Percentiles rank a stretch among this genome's conserved stretches.
Conservation (phyloP, 2,329 filamentous ascomycete species). For the Fusarium paranaense region DNA sequence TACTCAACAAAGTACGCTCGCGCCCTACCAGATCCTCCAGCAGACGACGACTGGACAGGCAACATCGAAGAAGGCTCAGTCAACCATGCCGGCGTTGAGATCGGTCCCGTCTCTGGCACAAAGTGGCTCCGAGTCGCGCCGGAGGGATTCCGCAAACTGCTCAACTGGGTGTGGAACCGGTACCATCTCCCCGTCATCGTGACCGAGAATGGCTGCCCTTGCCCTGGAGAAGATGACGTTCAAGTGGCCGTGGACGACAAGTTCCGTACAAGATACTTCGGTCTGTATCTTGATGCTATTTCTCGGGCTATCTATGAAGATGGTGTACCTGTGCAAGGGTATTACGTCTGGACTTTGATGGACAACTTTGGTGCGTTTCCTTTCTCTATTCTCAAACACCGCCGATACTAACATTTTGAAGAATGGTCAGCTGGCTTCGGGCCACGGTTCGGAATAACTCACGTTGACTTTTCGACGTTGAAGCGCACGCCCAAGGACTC, state of each 20-base stretch:
- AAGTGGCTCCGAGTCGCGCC: conserved; percentile 30
- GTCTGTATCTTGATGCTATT: background rate
- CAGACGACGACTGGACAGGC: conserved; percentile 35
- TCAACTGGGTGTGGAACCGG: conserved; percentile 35
- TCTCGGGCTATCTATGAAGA: background rate
- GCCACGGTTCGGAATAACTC: conserved; percentile 53
- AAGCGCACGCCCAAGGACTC: conserved; percentile 54
- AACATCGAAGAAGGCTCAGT: conserved; percentile 29
- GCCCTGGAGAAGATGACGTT: background rate
- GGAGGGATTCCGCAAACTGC: conserved; percentile 34
- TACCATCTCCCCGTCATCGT: conserved; percentile 18
- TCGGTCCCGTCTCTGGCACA: conserved; percentile 22
- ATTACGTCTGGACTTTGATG: background rate
- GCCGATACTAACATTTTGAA: background rate
- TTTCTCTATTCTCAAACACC: background rate
- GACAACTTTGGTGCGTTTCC: background rate
- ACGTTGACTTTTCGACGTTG: conserved; percentile 51
- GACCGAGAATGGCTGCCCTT: background rate
- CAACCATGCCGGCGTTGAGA: background rate
- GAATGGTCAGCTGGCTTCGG: conserved; percentile 53
- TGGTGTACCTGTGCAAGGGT: background rate
- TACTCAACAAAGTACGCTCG: conserved; percentile 49
- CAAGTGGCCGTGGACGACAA: background rate
- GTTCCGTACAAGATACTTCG: background rate
- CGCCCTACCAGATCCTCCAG: conserved; percentile 30